A percentile compares a stretch with the other conserved stretches of the same genome.
phyloP scores from a whole-genome alignment of 495 filamentous ascomycete species.

The Annulohypoxylon stygium region DNA sequence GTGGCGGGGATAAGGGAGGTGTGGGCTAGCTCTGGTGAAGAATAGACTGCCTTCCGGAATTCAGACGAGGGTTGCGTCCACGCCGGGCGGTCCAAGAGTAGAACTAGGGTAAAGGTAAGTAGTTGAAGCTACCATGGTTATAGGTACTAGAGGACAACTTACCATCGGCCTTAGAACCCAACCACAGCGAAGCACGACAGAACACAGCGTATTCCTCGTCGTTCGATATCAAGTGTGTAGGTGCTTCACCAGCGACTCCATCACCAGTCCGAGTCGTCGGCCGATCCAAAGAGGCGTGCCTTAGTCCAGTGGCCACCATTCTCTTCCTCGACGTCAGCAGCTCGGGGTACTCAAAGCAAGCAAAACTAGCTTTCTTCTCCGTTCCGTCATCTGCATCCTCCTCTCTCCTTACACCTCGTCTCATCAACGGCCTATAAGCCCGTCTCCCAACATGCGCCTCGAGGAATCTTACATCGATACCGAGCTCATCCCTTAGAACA shows the following conservation, averaged over 20 bases:
- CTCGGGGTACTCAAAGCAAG: slow-evolving; percentile 54
- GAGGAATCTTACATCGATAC: slow-evolving; percentile 51
- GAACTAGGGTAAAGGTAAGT: slow-evolving; percentile 36
- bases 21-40: neutral
- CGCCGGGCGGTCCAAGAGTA: slow-evolving; percentile 50
- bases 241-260: slow-evolving; percentile 31
- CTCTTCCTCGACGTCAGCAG: slow-evolving; percentile 27
- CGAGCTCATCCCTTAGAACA: slow-evolving; percentile 30
- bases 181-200: slow-evolving; percentile 53
- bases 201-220: slow-evolving; percentile 43
- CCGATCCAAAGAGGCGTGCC: neutral
- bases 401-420: neutral
- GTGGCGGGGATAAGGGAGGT: neutral
- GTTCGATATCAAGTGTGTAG: slow-evolving; percentile 23
- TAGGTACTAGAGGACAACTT: neutral
- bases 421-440: slow-evolving; percentile 41
- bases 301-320: neutral
- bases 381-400: neutral
- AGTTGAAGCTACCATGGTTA: slow-evolving; percentile 20
- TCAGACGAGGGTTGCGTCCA: slow-evolving; percentile 35
- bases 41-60: slow-evolving; percentile 29
- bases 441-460: slow-evolving; percentile 50
- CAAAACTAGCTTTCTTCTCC: slow-evolving; percentile 27
- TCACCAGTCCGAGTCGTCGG: neutral
- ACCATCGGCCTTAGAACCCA: slow-evolving; percentile 32